Percentiles rank a stretch among this genome's conserved stretches.
phyloP scores from a whole-genome alignment of 441 rosid genomes.

The Gossypium lobatum region DNA sequence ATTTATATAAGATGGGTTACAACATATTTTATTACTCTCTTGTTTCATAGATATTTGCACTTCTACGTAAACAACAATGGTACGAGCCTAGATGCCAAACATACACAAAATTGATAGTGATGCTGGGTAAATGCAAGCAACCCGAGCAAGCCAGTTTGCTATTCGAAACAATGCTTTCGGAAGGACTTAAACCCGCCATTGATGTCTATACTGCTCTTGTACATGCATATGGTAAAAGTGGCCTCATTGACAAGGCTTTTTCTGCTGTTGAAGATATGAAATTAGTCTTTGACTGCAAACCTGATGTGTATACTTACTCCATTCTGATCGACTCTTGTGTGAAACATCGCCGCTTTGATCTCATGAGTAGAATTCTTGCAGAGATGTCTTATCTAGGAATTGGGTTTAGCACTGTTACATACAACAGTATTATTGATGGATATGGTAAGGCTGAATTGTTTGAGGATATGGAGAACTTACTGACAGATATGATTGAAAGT shows the following conservation, averaged over 20 bases:
- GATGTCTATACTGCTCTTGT: slow-evolving; percentile 77
- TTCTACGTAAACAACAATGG: slow-evolving; percentile 75
- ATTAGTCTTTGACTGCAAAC: slow-evolving; percentile 55
- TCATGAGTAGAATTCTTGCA: slow-evolving; percentile 36
- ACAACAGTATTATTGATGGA: slow-evolving; percentile 62
- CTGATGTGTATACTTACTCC: slow-evolving; percentile 67
- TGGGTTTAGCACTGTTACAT: slow-evolving; percentile 49
- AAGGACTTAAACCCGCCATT: slow-evolving; percentile 62
- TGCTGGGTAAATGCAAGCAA: slow-evolving; percentile 70
- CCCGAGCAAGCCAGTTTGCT: slow-evolving; percentile 64
- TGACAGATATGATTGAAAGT: slow-evolving; percentile 62
- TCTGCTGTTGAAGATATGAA: slow-evolving; percentile 60
- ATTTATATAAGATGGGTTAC: background rate
- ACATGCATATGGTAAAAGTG: slow-evolving; percentile 60
- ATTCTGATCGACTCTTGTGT: slow-evolving; percentile 52
- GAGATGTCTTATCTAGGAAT: slow-evolving; percentile 75
- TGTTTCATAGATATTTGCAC: slow-evolving; percentile 50
- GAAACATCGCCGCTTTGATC: slow-evolving; percentile 44
- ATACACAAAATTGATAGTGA: slow-evolving; percentile 57
- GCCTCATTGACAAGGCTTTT: slow-evolving; percentile 47
- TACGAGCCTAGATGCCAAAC: slow-evolving; percentile 68
- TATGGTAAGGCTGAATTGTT: slow-evolving; percentile 73
- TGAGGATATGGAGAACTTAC: slow-evolving; percentile 54
- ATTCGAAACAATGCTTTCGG: slow-evolving; percentile 58
- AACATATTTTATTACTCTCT: background rate